Evolutionary conservation across 2,329 filamentous ascomycete species (phyloP).

Genomic region (Neoarthrinium moseri): DNA sequence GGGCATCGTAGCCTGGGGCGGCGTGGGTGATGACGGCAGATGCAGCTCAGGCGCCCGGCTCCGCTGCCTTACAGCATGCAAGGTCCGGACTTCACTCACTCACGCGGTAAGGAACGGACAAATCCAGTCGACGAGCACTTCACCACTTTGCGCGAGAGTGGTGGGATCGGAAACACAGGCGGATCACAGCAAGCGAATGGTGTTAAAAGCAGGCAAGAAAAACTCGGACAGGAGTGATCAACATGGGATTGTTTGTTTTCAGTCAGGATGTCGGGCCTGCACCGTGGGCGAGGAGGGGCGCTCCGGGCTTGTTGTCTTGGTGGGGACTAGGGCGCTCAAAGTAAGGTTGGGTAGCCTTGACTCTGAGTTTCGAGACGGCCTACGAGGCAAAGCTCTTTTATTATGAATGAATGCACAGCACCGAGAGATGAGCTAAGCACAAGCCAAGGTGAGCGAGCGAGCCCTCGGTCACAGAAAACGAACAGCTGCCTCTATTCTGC

Average conservation of each 20-base stretch:
- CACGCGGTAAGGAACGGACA: neutral
- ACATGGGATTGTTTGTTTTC: neutral
- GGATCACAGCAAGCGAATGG: constrained; percentile 1
- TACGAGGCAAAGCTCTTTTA: neutral
- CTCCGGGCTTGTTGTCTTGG: neutral
- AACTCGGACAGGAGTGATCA: neutral
- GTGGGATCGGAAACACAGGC: constrained; percentile 9
- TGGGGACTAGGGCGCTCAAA: too few relatives aligned
- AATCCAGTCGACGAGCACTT: constrained; percentile 11
- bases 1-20: constrained; percentile 19
- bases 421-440: neutral
- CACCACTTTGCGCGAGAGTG: constrained; percentile 8
- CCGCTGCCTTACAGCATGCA: constrained; percentile 19
- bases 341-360: neutral
- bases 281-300: neutral
- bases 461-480: neutral
- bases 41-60: constrained; percentile 16
- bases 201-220: neutral
- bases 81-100: too few relatives aligned
- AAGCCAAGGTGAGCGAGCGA: neutral
- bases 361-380: neutral
- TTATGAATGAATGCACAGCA: neutral
- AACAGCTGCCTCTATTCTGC: neutral
- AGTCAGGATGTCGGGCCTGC: neutral
- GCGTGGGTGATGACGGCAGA: constrained; percentile 10